Evolutionary conservation across 2,329 filamentous ascomycete species (phyloP).

Genomic region (Fusarium circinatum): DNA sequence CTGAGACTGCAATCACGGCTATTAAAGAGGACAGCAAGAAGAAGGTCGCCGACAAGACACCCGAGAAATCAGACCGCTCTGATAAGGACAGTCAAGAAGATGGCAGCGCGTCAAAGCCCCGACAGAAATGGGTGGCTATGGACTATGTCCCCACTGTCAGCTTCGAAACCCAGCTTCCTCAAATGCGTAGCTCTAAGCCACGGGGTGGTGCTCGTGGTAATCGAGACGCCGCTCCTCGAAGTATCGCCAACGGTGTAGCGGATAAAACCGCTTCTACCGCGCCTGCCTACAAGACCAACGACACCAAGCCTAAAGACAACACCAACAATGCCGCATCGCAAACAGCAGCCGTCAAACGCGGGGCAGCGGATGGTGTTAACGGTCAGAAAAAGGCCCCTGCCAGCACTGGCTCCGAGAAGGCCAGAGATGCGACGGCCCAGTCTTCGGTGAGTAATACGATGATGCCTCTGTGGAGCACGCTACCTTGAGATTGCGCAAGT

Average conservation of each 20-base stretch:
- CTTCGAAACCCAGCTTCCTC: constrained; percentile 84
- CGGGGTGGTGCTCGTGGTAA: constrained; percentile 60
- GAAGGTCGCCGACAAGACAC: constrained; percentile 70
- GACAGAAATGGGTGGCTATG: constrained; percentile 84
- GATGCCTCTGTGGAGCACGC: background rate
- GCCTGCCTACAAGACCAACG: constrained; percentile 47
- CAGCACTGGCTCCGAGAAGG: constrained; percentile 50
- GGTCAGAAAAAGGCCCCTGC: constrained; percentile 56
- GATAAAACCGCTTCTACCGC: constrained; percentile 52
- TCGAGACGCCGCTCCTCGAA: constrained; percentile 50
- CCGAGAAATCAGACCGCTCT: constrained; percentile 69
- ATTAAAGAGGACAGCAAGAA: constrained; percentile 74
- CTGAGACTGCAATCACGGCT: constrained; percentile 75
- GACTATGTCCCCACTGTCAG: constrained; percentile 85
- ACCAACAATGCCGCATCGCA: constrained; percentile 52
- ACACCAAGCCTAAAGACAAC: constrained; percentile 51
- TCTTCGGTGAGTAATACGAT: constrained; percentile 52
- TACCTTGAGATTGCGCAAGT: background rate
- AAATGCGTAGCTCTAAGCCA: constrained; percentile 59
- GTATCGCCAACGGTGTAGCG: constrained; percentile 47
- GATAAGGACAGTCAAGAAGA: constrained; percentile 72
- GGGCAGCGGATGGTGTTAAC: constrained; percentile 53
- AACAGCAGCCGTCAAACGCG: constrained; percentile 56
- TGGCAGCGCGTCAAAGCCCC: constrained; percentile 54
- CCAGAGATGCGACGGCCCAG: constrained; percentile 53